These are phyloP conservation scores for Aureobasidium lini DNA, from an alignment of 2,329 filamentous ascomycete genomes.

Conservation along the genomic window DNA sequence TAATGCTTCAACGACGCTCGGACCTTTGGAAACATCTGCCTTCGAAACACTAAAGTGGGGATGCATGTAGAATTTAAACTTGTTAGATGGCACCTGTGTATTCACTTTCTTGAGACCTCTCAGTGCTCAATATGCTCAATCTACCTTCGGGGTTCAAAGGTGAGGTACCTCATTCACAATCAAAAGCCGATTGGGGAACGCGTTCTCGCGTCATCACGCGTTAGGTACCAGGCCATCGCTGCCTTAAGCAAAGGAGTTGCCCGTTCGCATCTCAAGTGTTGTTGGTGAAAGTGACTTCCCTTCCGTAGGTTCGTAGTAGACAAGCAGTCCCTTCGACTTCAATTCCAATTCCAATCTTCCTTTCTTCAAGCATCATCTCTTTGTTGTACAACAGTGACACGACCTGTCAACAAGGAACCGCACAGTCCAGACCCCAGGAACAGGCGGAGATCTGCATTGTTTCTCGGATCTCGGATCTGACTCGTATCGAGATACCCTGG, in stretches of 20 bases:
- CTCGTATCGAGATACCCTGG: neutral
- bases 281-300: neutral
- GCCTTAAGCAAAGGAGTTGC: neutral
- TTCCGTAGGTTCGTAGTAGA: neutral
- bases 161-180: too few relatives aligned
- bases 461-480: slow-evolving; percentile 9
- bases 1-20: too few relatives aligned
- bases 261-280: neutral
- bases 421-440: slow-evolving; percentile 2
- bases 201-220: neutral
- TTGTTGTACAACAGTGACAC: slow-evolving; percentile 2
- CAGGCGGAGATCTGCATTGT: slow-evolving; percentile 4
- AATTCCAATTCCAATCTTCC: neutral
- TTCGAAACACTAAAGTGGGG: too few relatives aligned
- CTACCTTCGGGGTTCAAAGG: too few relatives aligned
- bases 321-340: neutral
- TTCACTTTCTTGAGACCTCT: too few relatives aligned
- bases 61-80: too few relatives aligned
- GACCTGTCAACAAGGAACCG: slow-evolving; percentile 7
- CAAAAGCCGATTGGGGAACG: neutral
- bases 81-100: too few relatives aligned
- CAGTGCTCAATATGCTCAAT: too few relatives aligned
- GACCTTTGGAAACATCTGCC: too few relatives aligned
- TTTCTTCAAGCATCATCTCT: neutral
- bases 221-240: neutral